Base-by-base conservation (phyloP, 148 eudicot species). In the Pharnaceum exiguum region DNA sequence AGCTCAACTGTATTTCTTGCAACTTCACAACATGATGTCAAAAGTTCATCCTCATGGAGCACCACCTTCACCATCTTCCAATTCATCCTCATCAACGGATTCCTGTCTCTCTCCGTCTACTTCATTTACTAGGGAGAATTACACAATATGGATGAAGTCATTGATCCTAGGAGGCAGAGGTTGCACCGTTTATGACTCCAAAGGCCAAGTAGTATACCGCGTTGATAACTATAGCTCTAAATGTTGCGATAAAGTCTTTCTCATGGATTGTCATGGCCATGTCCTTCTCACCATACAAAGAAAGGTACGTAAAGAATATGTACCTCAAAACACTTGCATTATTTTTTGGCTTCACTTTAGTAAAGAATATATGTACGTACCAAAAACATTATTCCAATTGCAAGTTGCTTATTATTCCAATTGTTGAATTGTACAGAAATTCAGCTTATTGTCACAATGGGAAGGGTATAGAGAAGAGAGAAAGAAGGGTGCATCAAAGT, bases 131-230 rank as follows among this genome's bases (percentile, higher is more conserved):
- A 50, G 9, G 18, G 73, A 71, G 50, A 66, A 33, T 31, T 75
- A 63, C 56, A 78, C 83, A 2, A 59, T 78, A 22, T 78, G 83
- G 83, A 71, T 75, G 79, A 78, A 75, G 21, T 78, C 83, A 5
- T 55, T 78, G 7, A 68, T 78, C 3, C 60, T 75, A 7, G 69
- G 82, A 2, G 82, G 79, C 5, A 71, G 67, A 43, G 82, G 82
- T 13, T 74, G 79, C 57, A 71, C 79, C 0, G 83, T 78, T 46
- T 78, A 70, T 51, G 74, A 78, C 63, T 78, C 83, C 2, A 62
- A 64, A 0, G 83, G 83, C 8, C 35, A 60, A 10, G 66, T 78
- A 8, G 79, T 71, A 0, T 78, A 74, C 11, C 68, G 83, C 10
- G 79, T 78, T 15, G 83, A 78, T 36, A 78, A 78, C 52, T 78